Conservation (phyloP, 441 rosid genomes). For the Bocquillonia castaneifolia region DNA sequence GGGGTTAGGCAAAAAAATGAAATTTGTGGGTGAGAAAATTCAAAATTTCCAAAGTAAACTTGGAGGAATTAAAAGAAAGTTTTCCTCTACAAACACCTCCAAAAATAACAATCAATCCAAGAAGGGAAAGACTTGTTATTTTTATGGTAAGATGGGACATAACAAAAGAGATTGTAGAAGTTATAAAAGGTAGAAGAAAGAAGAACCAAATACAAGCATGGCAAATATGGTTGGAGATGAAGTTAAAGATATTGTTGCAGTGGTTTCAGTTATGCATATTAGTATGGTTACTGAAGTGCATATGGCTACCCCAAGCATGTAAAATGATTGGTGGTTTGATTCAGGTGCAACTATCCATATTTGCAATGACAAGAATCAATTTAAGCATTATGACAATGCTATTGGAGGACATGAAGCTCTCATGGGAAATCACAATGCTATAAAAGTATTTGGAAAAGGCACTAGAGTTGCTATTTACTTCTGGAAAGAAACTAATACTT, state of each 20-base stretch:
- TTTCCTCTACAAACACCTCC: no score
- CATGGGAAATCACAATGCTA: slow-evolving; percentile 3
- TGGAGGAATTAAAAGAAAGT: not conserved
- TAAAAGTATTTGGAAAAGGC: not conserved
- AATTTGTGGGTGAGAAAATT: not conserved
- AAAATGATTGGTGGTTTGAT: slow-evolving; percentile 8
- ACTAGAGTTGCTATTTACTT: not conserved
- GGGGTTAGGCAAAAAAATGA: not conserved
- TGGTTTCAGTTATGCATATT: slow-evolving; percentile 1
- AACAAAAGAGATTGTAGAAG: not conserved
- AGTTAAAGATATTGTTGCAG: not conserved
- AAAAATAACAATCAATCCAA: not conserved
- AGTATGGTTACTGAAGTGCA: not conserved
- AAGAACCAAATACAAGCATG: not conserved
- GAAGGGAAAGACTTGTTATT: not conserved
- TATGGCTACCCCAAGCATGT: not conserved
- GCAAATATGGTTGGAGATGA: not conserved
- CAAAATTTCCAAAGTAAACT: not conserved
- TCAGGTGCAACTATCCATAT: not conserved
- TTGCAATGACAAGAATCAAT: not conserved
- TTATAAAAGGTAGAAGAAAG: not conserved
- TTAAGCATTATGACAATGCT: slow-evolving; percentile 1
- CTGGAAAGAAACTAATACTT: slow-evolving; percentile 1
- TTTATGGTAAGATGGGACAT: not conserved
- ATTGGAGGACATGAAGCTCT: not conserved